These are phyloP conservation scores for Penicillium glabrum DNA, from an alignment of 2,329 filamentous ascomycete genomes.

Conservation along the genomic window DNA sequence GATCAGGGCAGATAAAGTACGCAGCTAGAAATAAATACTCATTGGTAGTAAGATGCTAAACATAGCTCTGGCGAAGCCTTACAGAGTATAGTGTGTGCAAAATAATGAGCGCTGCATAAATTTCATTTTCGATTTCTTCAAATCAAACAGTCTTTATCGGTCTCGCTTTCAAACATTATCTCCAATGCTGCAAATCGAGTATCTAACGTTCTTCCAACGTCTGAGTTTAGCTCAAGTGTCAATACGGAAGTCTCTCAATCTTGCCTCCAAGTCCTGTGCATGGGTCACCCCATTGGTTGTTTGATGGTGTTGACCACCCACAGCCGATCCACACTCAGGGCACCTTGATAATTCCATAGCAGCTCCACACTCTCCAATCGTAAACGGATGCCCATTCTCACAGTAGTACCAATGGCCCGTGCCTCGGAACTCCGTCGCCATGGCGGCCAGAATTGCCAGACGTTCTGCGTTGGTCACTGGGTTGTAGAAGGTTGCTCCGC, in stretches of 20 bases:
- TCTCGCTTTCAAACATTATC: not conserved
- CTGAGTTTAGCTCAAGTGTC: not conserved
- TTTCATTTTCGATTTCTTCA: not conserved
- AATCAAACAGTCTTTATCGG: not conserved
- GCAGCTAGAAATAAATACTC: not conserved
- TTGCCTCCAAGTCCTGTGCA: not conserved
- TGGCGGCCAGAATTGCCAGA: conserved; percentile 51
- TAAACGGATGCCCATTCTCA: conserved; percentile 50
- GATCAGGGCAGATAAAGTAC: not conserved
- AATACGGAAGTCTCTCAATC: not conserved
- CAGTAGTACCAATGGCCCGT: conserved; percentile 53
- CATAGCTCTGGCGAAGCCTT: not conserved
- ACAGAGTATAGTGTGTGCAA: not conserved
- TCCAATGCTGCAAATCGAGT: not conserved
- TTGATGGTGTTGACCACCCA: conserved; percentile 2
- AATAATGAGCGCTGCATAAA: not conserved
- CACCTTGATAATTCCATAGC: conserved; percentile 53
- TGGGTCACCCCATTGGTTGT: not conserved
- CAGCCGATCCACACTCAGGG: conserved; percentile 1
- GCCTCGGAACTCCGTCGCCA: conserved; percentile 51
- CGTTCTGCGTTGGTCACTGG: conserved; percentile 54
- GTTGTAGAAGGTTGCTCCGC: conserved; percentile 48
- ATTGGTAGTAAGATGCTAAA: not conserved
- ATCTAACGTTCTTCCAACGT: no score
- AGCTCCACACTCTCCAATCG: conserved; percentile 66